phyloP scores from a whole-genome alignment of 2,329 filamentous ascomycete genomes.

The Rhynchosporium graminicola region DNA sequence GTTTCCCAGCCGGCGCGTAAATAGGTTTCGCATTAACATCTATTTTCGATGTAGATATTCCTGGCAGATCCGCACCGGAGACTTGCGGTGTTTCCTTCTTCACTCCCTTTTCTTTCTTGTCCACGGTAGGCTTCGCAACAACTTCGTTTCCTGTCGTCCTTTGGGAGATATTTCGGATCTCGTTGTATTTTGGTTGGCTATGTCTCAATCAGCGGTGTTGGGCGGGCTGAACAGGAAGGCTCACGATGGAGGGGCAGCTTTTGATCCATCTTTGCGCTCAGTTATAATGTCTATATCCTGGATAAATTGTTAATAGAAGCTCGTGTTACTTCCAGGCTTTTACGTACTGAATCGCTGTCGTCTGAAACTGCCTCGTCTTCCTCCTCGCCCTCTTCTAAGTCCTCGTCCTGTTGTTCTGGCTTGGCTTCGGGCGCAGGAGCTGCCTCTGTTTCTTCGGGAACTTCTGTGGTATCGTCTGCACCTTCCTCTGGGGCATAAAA shows the following conservation, averaged over 20 bases:
- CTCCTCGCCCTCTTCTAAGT: slow-evolving; percentile 65
- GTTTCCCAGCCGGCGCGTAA: slow-evolving; percentile 78
- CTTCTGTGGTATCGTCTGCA: slow-evolving; percentile 35
- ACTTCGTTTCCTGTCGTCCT: slow-evolving; percentile 56
- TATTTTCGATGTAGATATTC: slow-evolving; percentile 78
- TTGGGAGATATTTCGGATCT: slow-evolving; percentile 66
- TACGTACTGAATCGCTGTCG: slow-evolving; percentile 53
- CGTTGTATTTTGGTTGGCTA: slow-evolving; percentile 63
- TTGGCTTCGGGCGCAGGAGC: slow-evolving; percentile 34
- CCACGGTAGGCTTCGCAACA: slow-evolving; percentile 46
- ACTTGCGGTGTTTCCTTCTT: slow-evolving; percentile 41
- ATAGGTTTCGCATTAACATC: slow-evolving; percentile 82
- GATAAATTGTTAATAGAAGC: slow-evolving; percentile 21
- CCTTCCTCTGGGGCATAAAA: slow-evolving; percentile 65
- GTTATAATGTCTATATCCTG: slow-evolving; percentile 70
- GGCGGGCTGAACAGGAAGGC: slow-evolving; percentile 34
- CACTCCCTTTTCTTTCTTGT: slow-evolving; percentile 54
- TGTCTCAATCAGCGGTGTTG: slow-evolving; percentile 24
- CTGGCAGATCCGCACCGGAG: slow-evolving; percentile 53
- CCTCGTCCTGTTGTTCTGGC: slow-evolving; percentile 48
- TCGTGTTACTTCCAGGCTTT: background rate
- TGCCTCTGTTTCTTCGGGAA: slow-evolving; percentile 29
- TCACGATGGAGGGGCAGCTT: slow-evolving; percentile 59
- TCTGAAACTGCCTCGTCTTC: slow-evolving; percentile 58
- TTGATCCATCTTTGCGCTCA: slow-evolving; percentile 64